A percentile compares a stretch with the other conserved stretches of the same genome.
Evolutionary conservation across 1,284 basidiomycete species (phyloP).

Genomic region (Ceratobasidium sp.): DNA sequence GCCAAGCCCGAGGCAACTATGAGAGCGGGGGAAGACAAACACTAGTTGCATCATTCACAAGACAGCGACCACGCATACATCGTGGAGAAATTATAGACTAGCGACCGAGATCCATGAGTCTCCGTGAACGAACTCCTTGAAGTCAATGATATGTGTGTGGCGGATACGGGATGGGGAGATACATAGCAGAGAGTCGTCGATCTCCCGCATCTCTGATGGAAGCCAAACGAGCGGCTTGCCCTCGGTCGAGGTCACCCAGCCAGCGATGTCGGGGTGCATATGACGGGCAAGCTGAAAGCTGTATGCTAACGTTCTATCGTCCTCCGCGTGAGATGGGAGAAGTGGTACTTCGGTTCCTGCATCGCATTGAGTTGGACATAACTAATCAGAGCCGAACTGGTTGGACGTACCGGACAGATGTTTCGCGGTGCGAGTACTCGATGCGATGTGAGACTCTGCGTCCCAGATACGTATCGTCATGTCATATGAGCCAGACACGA

Average conservation of each 20-base stretch:
- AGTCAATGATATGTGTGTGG: not conserved
- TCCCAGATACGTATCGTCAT: conserved; percentile 32
- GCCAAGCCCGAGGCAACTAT: too few relatives aligned
- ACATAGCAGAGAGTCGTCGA: not conserved
- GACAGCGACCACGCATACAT: not conserved
- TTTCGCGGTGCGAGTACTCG: not conserved
- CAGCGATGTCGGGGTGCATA: not conserved
- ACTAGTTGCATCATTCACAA: too few relatives aligned
- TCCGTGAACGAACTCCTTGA: not conserved
- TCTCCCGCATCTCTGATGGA: not conserved
- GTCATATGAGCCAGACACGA: conserved; percentile 16
- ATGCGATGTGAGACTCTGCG: not conserved
- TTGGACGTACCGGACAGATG: conserved; percentile 36
- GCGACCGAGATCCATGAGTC: not conserved
- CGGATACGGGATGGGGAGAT: not conserved
- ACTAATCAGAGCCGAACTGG: conserved; percentile 55
- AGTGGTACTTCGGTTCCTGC: conserved; percentile 21
- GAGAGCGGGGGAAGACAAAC: too few relatives aligned
- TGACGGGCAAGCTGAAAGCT: not conserved
- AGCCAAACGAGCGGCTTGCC: not conserved
- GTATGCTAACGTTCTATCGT: not conserved
- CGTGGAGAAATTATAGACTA: not conserved
- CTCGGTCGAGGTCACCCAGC: not conserved
- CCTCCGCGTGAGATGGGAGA: conserved; percentile 17
- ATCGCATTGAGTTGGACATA: conserved; percentile 51